Percentiles rank a stretch among this genome's conserved stretches.
phyloP scores from a whole-genome alignment of 257 asterid genomes.

The Solanum verrucosum region DNA sequence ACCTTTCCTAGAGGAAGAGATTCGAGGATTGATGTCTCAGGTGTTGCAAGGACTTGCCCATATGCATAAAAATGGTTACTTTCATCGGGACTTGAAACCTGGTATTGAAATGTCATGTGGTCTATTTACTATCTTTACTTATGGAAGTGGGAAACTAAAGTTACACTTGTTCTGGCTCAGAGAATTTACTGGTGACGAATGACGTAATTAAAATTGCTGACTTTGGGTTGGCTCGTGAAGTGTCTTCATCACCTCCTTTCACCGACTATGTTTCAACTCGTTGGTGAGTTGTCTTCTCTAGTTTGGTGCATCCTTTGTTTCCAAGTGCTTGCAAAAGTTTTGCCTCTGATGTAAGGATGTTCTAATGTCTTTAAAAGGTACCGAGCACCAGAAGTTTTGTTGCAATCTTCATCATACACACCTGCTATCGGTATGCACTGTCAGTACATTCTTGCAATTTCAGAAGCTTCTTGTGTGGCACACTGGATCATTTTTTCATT shows the following conservation, averaged over 20 bases:
- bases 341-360: constrained; percentile 9
- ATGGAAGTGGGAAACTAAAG: not conserved
- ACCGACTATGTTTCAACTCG: constrained; percentile 99
- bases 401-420: constrained; percentile 67
- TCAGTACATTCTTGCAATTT: not conserved
- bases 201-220: constrained; percentile 80
- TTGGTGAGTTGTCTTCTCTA: constrained; percentile 52
- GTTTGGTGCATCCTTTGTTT: not conserved
- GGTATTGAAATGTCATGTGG: constrained; percentile 38
- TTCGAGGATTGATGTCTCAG: constrained; percentile 75
- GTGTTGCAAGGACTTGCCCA: constrained; percentile 84
- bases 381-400: constrained; percentile 95
- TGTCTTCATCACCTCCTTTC: constrained; percentile 80
- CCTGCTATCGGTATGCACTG: constrained; percentile 76
- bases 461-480: not conserved
- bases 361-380: constrained; percentile 43
- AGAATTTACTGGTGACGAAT: constrained; percentile 82
- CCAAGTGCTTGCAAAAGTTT: not conserved
- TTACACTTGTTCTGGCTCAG: constrained; percentile 25
- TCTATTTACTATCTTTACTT: not conserved
- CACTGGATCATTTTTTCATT: not conserved
- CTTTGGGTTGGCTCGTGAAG: constrained; percentile 96
- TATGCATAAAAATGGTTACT: constrained; percentile 75
- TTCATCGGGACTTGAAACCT: constrained; percentile 94
- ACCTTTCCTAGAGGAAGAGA: constrained; percentile 72